These are phyloP conservation scores for Stachybotrys echinatus DNA, from an alignment of 2,329 filamentous ascomycete species.

Conservation along the genomic window DNA sequence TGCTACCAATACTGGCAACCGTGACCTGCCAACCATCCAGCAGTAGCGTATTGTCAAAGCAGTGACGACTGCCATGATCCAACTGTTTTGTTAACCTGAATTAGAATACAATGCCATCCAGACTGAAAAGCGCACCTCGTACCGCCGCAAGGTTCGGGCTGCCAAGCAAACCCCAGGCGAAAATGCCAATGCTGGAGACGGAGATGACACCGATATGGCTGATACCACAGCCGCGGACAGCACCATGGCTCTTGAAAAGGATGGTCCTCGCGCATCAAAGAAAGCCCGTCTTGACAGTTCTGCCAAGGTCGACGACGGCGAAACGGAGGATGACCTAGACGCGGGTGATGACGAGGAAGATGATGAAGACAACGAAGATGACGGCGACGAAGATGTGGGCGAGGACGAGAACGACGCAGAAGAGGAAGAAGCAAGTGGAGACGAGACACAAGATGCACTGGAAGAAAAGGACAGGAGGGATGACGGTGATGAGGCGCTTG, in stretches of 20 bases:
- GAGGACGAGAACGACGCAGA: slow-evolving; percentile 39
- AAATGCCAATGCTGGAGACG: slow-evolving; percentile 9
- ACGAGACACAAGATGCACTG: slow-evolving; percentile 47
- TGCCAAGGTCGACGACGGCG: slow-evolving; percentile 21
- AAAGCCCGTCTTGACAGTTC: slow-evolving; percentile 42
- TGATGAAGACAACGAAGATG: slow-evolving; percentile 39
- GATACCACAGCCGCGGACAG: slow-evolving; percentile 21
- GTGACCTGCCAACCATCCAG: too few relatives aligned
- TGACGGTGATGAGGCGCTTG: slow-evolving; percentile 56
- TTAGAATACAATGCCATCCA: slow-evolving; percentile 69
- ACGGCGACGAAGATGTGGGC: slow-evolving; percentile 40
- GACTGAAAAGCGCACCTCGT: slow-evolving; percentile 68
- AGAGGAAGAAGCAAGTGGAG: slow-evolving; percentile 46
- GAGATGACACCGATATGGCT: slow-evolving; percentile 30
- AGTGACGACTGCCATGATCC: too few relatives aligned
- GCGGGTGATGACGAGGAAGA: slow-evolving; percentile 30
- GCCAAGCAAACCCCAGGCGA: slow-evolving; percentile 39
- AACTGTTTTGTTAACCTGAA: not conserved
- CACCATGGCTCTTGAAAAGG: slow-evolving; percentile 23
- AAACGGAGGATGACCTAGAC: slow-evolving; percentile 28
- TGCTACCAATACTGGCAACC: too few relatives aligned
- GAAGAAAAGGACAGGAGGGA: slow-evolving; percentile 44
- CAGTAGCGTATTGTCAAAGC: too few relatives aligned
- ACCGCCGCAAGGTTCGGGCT: slow-evolving; percentile 64
- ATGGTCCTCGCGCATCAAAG: slow-evolving; percentile 28